These are phyloP conservation scores for Thuidium tamariscinum DNA, from an alignment of 225 moss, liverwort and hornwort species.

Conservation along the genomic window DNA sequence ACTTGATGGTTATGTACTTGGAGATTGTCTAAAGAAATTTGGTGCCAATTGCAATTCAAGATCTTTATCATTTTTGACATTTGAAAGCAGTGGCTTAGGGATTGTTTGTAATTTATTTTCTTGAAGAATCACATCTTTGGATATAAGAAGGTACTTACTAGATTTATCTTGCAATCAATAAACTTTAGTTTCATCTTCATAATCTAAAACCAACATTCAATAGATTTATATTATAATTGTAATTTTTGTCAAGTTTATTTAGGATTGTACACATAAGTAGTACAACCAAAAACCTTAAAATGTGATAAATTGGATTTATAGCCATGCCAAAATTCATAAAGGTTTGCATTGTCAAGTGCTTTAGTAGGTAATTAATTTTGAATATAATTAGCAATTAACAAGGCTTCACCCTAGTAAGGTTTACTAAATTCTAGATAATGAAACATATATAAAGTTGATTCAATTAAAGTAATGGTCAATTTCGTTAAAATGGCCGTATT, in stretches of 20 bases:
- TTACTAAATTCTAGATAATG: background rate
- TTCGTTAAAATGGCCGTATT: too few species aligned
- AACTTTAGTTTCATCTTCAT: background rate
- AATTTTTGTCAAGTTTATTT: background rate
- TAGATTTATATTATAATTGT: background rate
- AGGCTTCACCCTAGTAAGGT: background rate
- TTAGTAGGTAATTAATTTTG: background rate
- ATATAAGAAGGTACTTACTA: background rate
- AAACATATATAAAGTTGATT: background rate
- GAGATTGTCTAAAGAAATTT: background rate
- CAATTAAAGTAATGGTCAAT: too few species aligned
- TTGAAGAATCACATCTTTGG: background rate
- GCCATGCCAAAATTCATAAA: background rate
- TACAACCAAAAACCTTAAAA: background rate
- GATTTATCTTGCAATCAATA: background rate
- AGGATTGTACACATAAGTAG: accelerated
- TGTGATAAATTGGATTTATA: background rate
- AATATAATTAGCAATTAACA: accelerated
- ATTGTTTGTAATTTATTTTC: background rate
- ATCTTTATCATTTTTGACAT: accelerated
- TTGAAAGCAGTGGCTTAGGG: background rate
- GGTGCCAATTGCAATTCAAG: background rate
- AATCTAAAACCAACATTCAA: background rate
- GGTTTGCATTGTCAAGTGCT: background rate
- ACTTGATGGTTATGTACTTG: accelerated